Base-by-base conservation (phyloP, 345 rosid genomes). In the Geranium brycei region DNA sequence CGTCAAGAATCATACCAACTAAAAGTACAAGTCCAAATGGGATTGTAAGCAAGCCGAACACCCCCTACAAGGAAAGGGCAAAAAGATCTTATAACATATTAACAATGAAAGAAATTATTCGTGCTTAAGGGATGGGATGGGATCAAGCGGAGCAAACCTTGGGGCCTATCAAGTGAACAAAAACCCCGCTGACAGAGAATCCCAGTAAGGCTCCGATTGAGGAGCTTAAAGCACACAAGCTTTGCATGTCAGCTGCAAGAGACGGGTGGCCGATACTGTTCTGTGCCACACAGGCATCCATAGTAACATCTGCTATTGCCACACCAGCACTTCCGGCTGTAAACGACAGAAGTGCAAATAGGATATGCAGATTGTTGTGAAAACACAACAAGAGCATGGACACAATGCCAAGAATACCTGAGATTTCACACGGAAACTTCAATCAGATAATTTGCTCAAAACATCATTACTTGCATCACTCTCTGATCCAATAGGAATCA, bases 251-350 rank as follows among this genome's bases (percentile, higher is more conserved):
- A 35, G 96, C 79, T 0, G 96, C 95, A 64, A 91, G 87, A 57
- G 83, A 69, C 72, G 87, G 97, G 47, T 76, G 89, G 35, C 62
- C 73, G 16, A 81, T 95, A 31, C 96, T 95, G 66, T 91, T 85
- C 71, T 95, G 84, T 2, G 92, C 99, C 19, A 84, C 89, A 68
- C 97, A 91, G 64, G 99, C 99, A 77, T 91, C 97, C 7, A 95
- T 80, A 0, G 99, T 95, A 17, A 95, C 99, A 61, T 95, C 99
- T 5, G 95, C 91, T 62, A 95, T 84, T 0, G 99, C 97, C 63
- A 80, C 84, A 61, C 86, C 82, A 59, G 91, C 82, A 82, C 95
- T 91, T 73, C 83, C 77, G 32, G 83, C 77, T 0, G 92, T 87
- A 81, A 93, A 80, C 69, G 86, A 76, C 59, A 79, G 60, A 17